phyloP scores from a whole-genome alignment of 805 yeast species.

The Candida hispaniensis region DNA sequence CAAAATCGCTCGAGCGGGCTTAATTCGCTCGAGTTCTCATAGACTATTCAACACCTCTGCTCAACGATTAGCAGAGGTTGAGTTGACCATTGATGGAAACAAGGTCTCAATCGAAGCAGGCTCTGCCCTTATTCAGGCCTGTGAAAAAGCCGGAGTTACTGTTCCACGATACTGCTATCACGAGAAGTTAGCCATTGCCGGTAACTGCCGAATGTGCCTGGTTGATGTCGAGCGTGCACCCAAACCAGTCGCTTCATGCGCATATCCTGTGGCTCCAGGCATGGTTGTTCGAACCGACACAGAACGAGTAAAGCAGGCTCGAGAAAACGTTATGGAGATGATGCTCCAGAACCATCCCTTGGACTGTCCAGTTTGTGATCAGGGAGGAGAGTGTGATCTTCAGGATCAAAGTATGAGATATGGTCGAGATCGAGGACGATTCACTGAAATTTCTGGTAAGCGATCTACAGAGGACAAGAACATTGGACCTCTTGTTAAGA shows the following conservation, averaged over 20 bases:
- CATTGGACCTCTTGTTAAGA: slow-evolving; percentile 78
- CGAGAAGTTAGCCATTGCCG: slow-evolving; percentile 82
- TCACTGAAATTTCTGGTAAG: slow-evolving; percentile 69
- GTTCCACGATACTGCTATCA: slow-evolving; percentile 88
- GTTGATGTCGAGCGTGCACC: slow-evolving; percentile 87
- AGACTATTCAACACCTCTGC: slow-evolving; percentile 30
- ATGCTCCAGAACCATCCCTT: slow-evolving; percentile 79
- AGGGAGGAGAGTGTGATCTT: slow-evolving; percentile 89
- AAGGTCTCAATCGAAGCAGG: slow-evolving; percentile 75
- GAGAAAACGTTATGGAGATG: slow-evolving; percentile 89
- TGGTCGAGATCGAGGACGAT: slow-evolving; percentile 81
- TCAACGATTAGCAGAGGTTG: slow-evolving; percentile 42
- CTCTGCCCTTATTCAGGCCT: slow-evolving; percentile 80
- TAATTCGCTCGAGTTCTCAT: slow-evolving; percentile 9
- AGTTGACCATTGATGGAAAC: slow-evolving; percentile 52
- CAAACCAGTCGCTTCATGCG: slow-evolving; percentile 81
- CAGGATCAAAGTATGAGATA: slow-evolving; percentile 79
- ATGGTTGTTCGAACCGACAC: slow-evolving; percentile 76
- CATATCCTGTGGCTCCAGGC: slow-evolving; percentile 83
- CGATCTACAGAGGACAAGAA: slow-evolving; percentile 87
- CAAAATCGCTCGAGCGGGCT: slow-evolving; percentile 16
- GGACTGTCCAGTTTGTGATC: slow-evolving; percentile 89
- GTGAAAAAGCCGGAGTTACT: slow-evolving; percentile 80
- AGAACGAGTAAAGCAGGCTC: slow-evolving; percentile 67
- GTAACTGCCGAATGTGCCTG: slow-evolving; percentile 88